Percentiles rank a stretch among this genome's conserved stretches.
These are phyloP conservation scores for Citrus unshiu DNA, from an alignment of 345 rosid species.

Conservation along the genomic window DNA sequence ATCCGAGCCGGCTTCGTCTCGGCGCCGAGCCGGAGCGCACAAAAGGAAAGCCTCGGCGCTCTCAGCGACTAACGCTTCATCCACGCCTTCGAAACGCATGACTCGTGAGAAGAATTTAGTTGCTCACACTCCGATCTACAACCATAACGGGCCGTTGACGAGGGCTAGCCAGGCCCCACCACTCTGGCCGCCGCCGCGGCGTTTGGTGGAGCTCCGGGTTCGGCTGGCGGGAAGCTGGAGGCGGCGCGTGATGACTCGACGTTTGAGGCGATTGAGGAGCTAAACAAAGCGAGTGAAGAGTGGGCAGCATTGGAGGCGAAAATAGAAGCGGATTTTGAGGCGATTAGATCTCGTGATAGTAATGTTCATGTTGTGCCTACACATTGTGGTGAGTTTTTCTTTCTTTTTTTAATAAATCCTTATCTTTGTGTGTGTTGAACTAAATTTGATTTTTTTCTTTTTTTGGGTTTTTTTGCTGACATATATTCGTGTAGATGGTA, in stretches of 20 bases:
- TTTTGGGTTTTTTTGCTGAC: not conserved
- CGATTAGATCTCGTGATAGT: slow-evolving; percentile 67
- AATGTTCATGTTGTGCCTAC: slow-evolving; percentile 79
- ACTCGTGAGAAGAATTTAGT: slow-evolving; percentile 74
- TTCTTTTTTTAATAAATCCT: not conserved
- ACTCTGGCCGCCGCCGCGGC: slow-evolving; percentile 17
- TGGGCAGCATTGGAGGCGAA: slow-evolving; percentile 78
- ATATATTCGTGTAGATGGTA: not conserved
- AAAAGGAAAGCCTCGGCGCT: slow-evolving; percentile 72
- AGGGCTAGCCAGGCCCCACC: not conserved
- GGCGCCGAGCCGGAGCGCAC: slow-evolving; percentile 67
- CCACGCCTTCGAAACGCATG: slow-evolving; percentile 62
- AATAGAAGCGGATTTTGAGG: slow-evolving; percentile 77
- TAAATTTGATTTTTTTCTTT: not conserved
- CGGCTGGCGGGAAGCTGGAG: slow-evolving; percentile 25
- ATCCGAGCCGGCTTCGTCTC: slow-evolving; percentile 53
- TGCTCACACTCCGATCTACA: slow-evolving; percentile 59
- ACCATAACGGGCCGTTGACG: slow-evolving; percentile 75
- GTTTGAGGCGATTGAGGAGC: slow-evolving; percentile 29
- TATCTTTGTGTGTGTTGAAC: not conserved
- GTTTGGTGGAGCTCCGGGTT: slow-evolving; percentile 8
- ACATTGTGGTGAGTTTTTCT: slow-evolving; percentile 76
- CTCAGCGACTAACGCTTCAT: slow-evolving; percentile 38
- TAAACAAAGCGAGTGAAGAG: slow-evolving; percentile 44
- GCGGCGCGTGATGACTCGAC: slow-evolving; percentile 12